A percentile compares a stretch with the other conserved stretches of the same genome.
Evolutionary conservation across 805 yeast species (phyloP).

Genomic region (Starmera pachycereana): DNA sequence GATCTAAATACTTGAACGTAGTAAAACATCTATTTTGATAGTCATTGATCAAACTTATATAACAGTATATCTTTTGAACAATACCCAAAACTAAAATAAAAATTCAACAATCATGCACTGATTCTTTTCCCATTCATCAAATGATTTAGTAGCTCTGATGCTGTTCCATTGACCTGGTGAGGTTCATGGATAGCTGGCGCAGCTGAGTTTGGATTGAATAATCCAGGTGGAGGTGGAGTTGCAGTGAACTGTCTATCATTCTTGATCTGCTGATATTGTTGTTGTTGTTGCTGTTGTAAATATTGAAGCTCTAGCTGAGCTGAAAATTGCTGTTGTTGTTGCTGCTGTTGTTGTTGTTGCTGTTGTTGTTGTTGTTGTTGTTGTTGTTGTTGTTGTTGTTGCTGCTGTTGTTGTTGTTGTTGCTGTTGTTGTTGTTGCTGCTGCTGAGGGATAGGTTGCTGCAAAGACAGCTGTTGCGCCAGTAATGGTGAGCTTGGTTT

Average conservation of each 20-base stretch:
- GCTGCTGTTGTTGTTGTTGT: conserved; percentile 15
- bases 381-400: conserved; percentile 18
- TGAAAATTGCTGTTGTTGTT: conserved; percentile 9
- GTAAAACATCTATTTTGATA: background rate
- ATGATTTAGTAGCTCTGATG: conserved; percentile 76
- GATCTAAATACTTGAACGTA: background rate
- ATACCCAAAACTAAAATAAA: background rate
- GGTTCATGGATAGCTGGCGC: conserved; percentile 14
- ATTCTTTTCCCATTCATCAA: conserved; percentile 68
- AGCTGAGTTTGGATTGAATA: conserved; percentile 25
- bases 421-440: background rate
- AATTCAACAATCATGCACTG: conserved; percentile 14
- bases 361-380: conserved; percentile 1
- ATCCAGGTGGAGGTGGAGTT: conserved; percentile 71
- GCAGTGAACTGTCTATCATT: conserved; percentile 28
- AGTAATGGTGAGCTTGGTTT: conserved; percentile 10
- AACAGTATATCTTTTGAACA: too few relatives aligned
- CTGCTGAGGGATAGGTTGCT: conserved; percentile 3
- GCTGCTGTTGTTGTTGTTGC: conserved; percentile 14
- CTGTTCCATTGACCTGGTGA: conserved; percentile 31
- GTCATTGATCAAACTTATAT: background rate
- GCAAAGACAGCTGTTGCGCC: background rate
- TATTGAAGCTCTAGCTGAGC: conserved; percentile 16
- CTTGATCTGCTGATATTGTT: conserved; percentile 19
- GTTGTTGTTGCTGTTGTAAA: conserved; percentile 20